These are phyloP conservation scores for Sphenostylis stenocarpa DNA, from an alignment of 306 rosid genomes.

Conservation along the genomic window DNA sequence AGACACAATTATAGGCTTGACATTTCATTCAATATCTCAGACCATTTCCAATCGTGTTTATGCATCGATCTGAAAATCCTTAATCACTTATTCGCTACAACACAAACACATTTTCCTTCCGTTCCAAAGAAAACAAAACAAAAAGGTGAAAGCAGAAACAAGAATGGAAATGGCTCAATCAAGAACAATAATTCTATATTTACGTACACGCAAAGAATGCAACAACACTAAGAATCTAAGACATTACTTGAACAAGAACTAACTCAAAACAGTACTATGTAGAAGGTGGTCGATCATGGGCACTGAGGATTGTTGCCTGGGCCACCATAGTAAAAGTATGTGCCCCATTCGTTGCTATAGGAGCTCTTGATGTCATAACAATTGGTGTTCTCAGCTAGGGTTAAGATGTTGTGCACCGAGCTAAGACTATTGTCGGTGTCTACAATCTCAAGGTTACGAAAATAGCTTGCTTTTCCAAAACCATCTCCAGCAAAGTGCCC, in stretches of 20 bases:
- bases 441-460: conserved; percentile 82
- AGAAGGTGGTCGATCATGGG: conserved; percentile 16
- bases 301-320: conserved; percentile 78
- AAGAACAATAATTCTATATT: conserved; percentile 24
- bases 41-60: conserved; percentile 31
- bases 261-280: not conserved
- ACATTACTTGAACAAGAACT: not conserved
- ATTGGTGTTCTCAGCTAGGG: conserved; percentile 72
- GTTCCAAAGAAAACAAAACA: conserved; percentile 23
- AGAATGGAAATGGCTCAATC: conserved; percentile 32
- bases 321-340: conserved; percentile 89
- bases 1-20: no score
- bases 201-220: conserved; percentile 46
- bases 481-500: conserved; percentile 84
- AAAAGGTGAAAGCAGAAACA: conserved; percentile 35
- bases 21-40: no score
- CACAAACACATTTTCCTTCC: conserved; percentile 18
- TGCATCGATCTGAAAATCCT: conserved; percentile 3
- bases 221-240: conserved; percentile 18
- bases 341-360: conserved; percentile 73
- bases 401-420: conserved; percentile 57
- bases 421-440: conserved; percentile 80
- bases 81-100: not conserved
- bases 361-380: conserved; percentile 79
- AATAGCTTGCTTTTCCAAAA: conserved; percentile 89